Percentiles rank a stretch among this genome's conserved stretches.
Conservation (phyloP, 2,329 filamentous ascomycete species). For the Ceratocystis variospora region DNA sequence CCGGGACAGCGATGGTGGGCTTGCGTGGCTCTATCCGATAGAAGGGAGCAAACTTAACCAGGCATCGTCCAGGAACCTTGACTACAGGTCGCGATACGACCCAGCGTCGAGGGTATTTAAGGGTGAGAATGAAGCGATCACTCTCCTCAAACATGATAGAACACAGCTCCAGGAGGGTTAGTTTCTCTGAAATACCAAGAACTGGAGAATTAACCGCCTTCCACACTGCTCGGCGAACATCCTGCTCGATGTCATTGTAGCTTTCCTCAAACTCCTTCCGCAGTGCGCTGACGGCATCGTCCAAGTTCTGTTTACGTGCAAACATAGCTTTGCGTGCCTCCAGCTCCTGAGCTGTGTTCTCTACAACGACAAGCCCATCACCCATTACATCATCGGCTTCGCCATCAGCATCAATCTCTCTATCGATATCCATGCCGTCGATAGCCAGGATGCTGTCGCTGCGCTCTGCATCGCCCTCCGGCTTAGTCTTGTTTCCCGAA, state of each 20-base stretch:
- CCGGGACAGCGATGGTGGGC: slow-evolving; percentile 8
- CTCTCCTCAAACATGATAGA: slow-evolving; percentile 36
- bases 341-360: slow-evolving; percentile 33
- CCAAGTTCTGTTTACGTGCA: slow-evolving; percentile 49
- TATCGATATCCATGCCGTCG: slow-evolving; percentile 21
- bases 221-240: slow-evolving; percentile 32
- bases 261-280: slow-evolving; percentile 33
- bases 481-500: background rate
- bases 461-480: background rate
- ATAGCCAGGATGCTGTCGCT: slow-evolving; percentile 17
- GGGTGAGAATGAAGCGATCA: slow-evolving; percentile 30
- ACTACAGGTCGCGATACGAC: slow-evolving; percentile 27
- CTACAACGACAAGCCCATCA: slow-evolving; percentile 29
- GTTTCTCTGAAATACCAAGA: slow-evolving; percentile 31
- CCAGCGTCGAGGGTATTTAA: slow-evolving; percentile 32
- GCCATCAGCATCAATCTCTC: slow-evolving; percentile 25
- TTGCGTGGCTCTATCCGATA: slow-evolving; percentile 24
- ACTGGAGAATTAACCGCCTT: slow-evolving; percentile 30
- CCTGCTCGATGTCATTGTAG: slow-evolving; percentile 28
- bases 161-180: slow-evolving; percentile 32
- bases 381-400: slow-evolving; percentile 19
- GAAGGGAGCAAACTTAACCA: slow-evolving; percentile 30
- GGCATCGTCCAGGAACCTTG: slow-evolving; percentile 28
- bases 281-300: slow-evolving; percentile 37
- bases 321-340: slow-evolving; percentile 49